Base-by-base conservation (phyloP, 169 alveolate species). In the Plasmodium vivax region DNA sequence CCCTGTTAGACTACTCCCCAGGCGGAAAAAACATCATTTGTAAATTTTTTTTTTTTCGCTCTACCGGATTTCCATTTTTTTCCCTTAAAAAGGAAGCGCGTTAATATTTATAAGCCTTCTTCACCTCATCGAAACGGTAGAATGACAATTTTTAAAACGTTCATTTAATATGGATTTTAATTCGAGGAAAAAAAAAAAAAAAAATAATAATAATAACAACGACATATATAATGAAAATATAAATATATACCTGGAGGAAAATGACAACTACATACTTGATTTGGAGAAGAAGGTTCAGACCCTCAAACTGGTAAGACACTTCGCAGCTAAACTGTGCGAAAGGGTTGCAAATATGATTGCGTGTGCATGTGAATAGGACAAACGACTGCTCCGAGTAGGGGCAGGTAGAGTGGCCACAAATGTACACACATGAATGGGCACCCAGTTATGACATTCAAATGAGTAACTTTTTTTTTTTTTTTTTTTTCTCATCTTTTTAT, bases 171-270 rank as follows among this genome's bases (percentile, higher is more conserved):
- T 88, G 94, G 94, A 88, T 88, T 88, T 88, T 88, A 88, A 88
- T 62, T 77, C 94, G 75, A 88, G 94, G 72, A 88, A 38, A 38
- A 85, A 62, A 41, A 88, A 43, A 19, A 84, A 84, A 84, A 88
- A 88, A 23, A 88, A 88, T 23, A 30, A 30, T 68, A 62, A 58
- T 23, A 87, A 87, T 36, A 79, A 54, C 30, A 56, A 88, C 41
- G 94, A 88, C 47, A 36, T 88, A 72, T 88, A 77, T 27, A 80
- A 88, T 77, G 94, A 88, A 72, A 88, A 88, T 43, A 88, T 88
- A 56, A 88, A 88, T 88, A 88, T 88, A 30, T 88, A 88, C 47
- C 82, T 88, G 7, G 94, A 88, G 68, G 94, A 88, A 88, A 88
- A 88, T 88, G 94, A 88, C 56, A 88, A 88, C 43, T 88, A 88